These are phyloP conservation scores for Arctium lappa DNA, from an alignment of 129 eudicot species.

Conservation along the genomic window DNA sequence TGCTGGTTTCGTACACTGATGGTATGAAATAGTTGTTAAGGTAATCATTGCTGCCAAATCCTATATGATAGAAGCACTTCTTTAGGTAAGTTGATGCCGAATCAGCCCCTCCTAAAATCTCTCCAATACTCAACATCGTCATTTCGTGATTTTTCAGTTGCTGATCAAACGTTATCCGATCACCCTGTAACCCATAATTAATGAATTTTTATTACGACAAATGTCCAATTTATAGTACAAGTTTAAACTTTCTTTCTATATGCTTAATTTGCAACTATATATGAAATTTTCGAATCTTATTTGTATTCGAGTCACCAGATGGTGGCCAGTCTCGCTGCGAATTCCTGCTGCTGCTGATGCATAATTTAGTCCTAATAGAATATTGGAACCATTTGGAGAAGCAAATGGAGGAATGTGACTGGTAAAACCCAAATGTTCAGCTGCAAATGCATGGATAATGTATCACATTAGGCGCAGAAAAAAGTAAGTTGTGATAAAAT, in stretches of 20 bases:
- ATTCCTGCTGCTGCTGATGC: constrained; percentile 49
- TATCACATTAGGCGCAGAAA: background rate
- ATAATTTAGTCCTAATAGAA: constrained; percentile 37
- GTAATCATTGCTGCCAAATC: constrained; percentile 52
- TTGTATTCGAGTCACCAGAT: constrained; percentile 23
- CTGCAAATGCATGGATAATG: constrained; percentile 19
- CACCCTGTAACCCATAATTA: constrained; percentile 27
- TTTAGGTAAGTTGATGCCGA: constrained; percentile 27
- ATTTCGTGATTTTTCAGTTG: constrained; percentile 38
- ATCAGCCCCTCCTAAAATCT: constrained; percentile 17
- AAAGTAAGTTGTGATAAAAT: background rate
- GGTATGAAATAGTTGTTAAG: constrained; percentile 48
- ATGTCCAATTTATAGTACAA: background rate
- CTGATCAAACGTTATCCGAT: constrained; percentile 32
- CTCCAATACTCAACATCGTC: constrained; percentile 16
- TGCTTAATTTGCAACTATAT: too few species aligned
- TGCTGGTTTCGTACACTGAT: constrained; percentile 31
- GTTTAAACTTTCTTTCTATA: background rate
- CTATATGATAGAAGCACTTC: constrained; percentile 38
- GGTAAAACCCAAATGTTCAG: constrained; percentile 41
- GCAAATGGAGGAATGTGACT: constrained; percentile 35
- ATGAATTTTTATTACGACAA: background rate
- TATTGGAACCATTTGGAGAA: constrained; percentile 25
- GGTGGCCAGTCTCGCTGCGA: constrained; percentile 37
- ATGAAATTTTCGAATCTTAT: background rate